Evolutionary conservation across 352 stramenopile genomes (phyloP).

Genomic region (Globisporangium takayamanum): DNA sequence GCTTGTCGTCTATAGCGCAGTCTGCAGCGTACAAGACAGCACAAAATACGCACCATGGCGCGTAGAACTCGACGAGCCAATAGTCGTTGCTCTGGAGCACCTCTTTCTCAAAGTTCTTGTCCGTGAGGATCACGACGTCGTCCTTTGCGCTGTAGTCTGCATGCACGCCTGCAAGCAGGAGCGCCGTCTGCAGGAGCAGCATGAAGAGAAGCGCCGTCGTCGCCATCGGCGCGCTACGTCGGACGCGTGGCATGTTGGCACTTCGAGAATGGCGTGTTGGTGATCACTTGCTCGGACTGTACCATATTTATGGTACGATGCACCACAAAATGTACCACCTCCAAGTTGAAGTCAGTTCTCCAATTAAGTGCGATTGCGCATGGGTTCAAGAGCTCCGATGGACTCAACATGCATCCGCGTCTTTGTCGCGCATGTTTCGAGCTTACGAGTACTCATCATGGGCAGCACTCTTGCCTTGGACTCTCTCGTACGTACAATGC

Average conservation of each 20-base stretch:
- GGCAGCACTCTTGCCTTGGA: no score
- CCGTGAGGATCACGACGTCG: constrained; percentile 63
- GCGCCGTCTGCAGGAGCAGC: constrained; percentile 4
- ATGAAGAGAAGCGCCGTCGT: not conserved
- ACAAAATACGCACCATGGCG: constrained; percentile 59
- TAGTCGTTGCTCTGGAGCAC: constrained; percentile 75
- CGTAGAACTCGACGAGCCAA: constrained; percentile 93
- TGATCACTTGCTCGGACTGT: no score
- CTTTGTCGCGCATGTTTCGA: no score
- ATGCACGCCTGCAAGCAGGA: not conserved
- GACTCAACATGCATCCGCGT: no score
- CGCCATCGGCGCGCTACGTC: not conserved
- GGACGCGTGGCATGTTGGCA: not conserved
- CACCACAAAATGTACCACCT: no score
- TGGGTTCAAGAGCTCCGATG: no score
- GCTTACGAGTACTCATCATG: no score
- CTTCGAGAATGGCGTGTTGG: not conserved
- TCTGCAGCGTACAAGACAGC: not conserved
- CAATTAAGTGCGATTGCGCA: no score
- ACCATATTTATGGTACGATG: no score
- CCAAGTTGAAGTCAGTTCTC: no score
- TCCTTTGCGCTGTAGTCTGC: constrained; percentile 45
- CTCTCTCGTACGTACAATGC: no score
- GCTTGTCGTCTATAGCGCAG: not conserved
- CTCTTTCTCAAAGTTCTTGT: constrained; percentile 81